Evolutionary conservation across 495 filamentous ascomycete genomes (phyloP), one percentile per base, ranked within the genome.

Genomic region (Apiosordaria backusii): DNA sequence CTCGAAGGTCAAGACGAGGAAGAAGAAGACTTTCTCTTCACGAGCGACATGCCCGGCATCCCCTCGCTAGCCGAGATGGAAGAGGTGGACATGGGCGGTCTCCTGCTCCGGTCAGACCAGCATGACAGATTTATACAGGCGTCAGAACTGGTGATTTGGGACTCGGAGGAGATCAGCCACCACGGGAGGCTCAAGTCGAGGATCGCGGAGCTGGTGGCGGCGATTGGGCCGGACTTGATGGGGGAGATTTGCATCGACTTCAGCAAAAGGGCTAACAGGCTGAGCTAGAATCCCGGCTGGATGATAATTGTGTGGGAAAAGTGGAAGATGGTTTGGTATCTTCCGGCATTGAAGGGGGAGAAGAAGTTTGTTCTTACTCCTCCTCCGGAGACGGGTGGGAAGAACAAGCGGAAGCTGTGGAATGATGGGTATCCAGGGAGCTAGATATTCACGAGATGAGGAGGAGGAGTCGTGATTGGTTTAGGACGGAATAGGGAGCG

Each of bases 201-300:
- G 50, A 77, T 95, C 53, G 90, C 86, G 5, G 92, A 97, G 71
- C 76, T 96, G 45, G 89, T 90, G 9, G 90, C 94, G 6, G 87
- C 83, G 4, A 77, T 97, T 27, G 61, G 61, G 61, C 40, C 50
- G 23, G 61, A 55, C 23, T 27, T 64, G 23, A 64, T 64, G 62
- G 62, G 25, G 19, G 59, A 61, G 10, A 21, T 61, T 61, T 61
- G 59, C 26, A 61, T 53, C 21, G 53, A 64, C 18, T 57, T 64
- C n/a, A 2, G 53, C 13, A 57, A 64, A 16, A 55, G 25, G 19
- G 35, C 35, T 18, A 40, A 45, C 13, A 45, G 35, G 16, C 35
- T 45, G 35, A 45, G 35, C 9, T 45, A 45, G 35, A 45, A 45
- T 45, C 35, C 35, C 16, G 35, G 35, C 35, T 45, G 35, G 35